These are phyloP conservation scores for Fusarium torreyae DNA, from an alignment of 2,329 filamentous ascomycete genomes.

Conservation along the genomic window DNA sequence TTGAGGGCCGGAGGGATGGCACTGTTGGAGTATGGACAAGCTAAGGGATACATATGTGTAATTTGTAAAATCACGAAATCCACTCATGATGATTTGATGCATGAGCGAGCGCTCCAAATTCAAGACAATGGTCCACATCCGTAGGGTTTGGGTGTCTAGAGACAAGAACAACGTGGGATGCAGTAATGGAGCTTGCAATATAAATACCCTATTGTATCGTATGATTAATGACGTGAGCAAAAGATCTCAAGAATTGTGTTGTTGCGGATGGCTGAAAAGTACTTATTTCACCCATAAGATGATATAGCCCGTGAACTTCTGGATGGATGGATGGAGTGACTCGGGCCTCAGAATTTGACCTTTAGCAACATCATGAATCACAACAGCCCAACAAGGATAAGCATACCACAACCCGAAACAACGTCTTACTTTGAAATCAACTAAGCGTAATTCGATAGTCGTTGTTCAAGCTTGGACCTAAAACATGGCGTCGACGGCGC, in stretches of 20 bases:
- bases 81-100: slow-evolving; percentile 36
- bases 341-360: background rate
- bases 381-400: background rate
- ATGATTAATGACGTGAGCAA: background rate
- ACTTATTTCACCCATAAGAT: slow-evolving; percentile 3
- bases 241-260: background rate
- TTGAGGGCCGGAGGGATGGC: slow-evolving; percentile 91
- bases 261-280: background rate
- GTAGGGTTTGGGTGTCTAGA: background rate
- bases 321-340: slow-evolving; percentile 11
- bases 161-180: background rate
- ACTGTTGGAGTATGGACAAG: slow-evolving; percentile 93
- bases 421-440: background rate
- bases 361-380: slow-evolving; percentile 5
- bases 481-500: slow-evolving; percentile 41
- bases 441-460: background rate
- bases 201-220: background rate
- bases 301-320: slow-evolving; percentile 12
- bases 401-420: background rate
- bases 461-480: background rate
- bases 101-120: slow-evolving; percentile 7
- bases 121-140: background rate
- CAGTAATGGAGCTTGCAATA: background rate
- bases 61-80: slow-evolving; percentile 48
- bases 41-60: slow-evolving; percentile 53